Evolutionary conservation across 1,284 basidiomycete species (phyloP).

Genomic region (Ustilago trichophora): DNA sequence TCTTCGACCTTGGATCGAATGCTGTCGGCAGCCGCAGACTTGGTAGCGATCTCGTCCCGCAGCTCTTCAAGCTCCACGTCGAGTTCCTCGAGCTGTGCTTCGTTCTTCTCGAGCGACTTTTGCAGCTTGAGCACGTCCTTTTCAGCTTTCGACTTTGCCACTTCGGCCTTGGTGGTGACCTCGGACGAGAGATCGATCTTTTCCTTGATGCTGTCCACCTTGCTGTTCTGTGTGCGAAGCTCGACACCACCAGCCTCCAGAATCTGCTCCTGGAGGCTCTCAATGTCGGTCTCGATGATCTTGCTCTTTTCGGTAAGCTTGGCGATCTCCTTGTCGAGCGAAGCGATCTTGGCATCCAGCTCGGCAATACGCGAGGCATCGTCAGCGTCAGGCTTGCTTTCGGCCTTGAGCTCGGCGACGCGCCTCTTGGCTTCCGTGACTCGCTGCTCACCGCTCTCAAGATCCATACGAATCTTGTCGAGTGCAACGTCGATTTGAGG

Average conservation of each 20-base stretch:
- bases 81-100: constrained; percentile 74
- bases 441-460: constrained; percentile 79
- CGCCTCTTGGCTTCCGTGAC: constrained; percentile 84
- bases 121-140: constrained; percentile 81
- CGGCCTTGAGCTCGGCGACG: constrained; percentile 80
- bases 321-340: constrained; percentile 74
- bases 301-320: constrained; percentile 76
- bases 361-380: constrained; percentile 79
- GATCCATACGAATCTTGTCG: constrained; percentile 85
- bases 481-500: constrained; percentile 71
- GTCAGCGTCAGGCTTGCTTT: constrained; percentile 72
- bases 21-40: constrained; percentile 74
- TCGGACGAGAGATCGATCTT: constrained; percentile 76
- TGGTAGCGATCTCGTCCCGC: constrained; percentile 72
- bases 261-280: constrained; percentile 67
- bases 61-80: constrained; percentile 69
- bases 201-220: constrained; percentile 65
- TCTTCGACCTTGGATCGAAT: constrained; percentile 76
- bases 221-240: constrained; percentile 76
- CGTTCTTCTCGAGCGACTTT: constrained; percentile 73
- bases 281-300: constrained; percentile 82
- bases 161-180: constrained; percentile 92
- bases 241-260: constrained; percentile 65
- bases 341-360: constrained; percentile 70
- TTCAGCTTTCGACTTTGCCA: constrained; percentile 85